Conservation (phyloP, 768 basidiomycete species). For the Phanerochaete sordida region DNA sequence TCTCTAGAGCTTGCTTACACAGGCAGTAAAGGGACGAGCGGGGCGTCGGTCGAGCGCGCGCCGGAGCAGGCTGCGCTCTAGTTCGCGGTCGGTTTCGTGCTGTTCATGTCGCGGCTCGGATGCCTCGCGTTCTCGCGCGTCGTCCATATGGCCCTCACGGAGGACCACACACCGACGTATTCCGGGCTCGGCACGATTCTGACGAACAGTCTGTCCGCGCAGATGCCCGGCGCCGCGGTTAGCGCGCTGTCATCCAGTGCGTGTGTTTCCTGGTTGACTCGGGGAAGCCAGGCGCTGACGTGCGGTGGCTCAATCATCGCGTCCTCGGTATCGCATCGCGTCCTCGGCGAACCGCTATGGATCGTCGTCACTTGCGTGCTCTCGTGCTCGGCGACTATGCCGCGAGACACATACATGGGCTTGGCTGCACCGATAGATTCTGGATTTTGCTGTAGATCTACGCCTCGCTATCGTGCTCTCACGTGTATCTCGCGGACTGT, state of each 20-base stretch:
- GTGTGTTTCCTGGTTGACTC: background rate
- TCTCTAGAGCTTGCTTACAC: no score
- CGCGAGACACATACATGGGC: constrained; percentile 15
- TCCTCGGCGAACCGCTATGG: constrained; percentile 25
- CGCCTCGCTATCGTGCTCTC: no score
- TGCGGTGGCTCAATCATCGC: constrained; percentile 25
- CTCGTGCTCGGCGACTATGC: constrained; percentile 15
- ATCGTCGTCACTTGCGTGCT: constrained; percentile 18
- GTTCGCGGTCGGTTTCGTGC: constrained; percentile 43
- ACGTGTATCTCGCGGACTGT: no score
- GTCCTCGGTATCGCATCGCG: constrained; percentile 17
- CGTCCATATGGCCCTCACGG: constrained; percentile 25
- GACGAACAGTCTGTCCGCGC: constrained; percentile 30
- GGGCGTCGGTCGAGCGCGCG: no score
- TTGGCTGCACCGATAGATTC: no score
- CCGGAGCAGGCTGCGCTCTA: constrained; percentile 38
- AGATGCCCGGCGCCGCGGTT: constrained; percentile 24
- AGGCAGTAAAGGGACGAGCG: no score
- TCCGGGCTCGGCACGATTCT: constrained; percentile 27
- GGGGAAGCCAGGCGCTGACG: background rate
- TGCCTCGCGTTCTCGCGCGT: constrained; percentile 54
- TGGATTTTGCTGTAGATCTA: no score
- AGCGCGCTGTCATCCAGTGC: constrained; percentile 23
- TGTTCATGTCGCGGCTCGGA: constrained; percentile 43
- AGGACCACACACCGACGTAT: constrained; percentile 24